Evolutionary conservation across 345 rosid genomes (phyloP), one percentile per base, ranked within the genome.

Genomic region (Arabidopsis suecica): DNA sequence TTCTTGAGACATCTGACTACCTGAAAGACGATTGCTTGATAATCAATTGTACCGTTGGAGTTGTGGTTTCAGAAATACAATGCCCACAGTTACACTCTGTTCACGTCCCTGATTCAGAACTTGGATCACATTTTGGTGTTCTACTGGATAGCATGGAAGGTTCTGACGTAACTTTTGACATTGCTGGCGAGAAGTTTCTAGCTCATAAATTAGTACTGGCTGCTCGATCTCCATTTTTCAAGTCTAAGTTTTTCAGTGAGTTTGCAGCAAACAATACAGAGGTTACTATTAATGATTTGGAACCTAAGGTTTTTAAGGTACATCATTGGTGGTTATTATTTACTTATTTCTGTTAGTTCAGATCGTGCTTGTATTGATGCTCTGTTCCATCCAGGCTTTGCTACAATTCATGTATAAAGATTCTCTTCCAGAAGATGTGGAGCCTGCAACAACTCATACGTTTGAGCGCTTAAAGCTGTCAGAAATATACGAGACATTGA

Each of bases 171-270:
- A 78, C 65, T 65, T 88, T 96, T 34, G 78, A 84, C 74, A 88
- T 96, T 74, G 87, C 89, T 2, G 93, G 87, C 62, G 93, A 91
- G 83, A 84, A 75, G 23, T 88, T 87, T 77, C 84, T 49, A 76
- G 98, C 97, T 68, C 98, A 93, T 71, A 96, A 93, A 73, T 65
- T 93, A 84, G 88, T 96, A 37, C 87, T 96, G 58, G 98, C 98
- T 51, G 97, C 95, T 64, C 98, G 98, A 58, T 93, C 98, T 33
- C 98, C 91, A 57, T 93, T 87, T 72, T 96, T 96, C 76, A 89
- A 85, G 81, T 96, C 95, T 5, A 94, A 87, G 65, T 90, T 93
- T 80, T 96, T 87, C 74, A 86, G 72, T 68, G 96, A 93, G 71
- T 88, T 78, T 70, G 84, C 88, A 28, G 87, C 72, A 22, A 84